Conservation (phyloP, 2,329 filamentous ascomycete species). For the Cercospora nicotianae region DNA sequence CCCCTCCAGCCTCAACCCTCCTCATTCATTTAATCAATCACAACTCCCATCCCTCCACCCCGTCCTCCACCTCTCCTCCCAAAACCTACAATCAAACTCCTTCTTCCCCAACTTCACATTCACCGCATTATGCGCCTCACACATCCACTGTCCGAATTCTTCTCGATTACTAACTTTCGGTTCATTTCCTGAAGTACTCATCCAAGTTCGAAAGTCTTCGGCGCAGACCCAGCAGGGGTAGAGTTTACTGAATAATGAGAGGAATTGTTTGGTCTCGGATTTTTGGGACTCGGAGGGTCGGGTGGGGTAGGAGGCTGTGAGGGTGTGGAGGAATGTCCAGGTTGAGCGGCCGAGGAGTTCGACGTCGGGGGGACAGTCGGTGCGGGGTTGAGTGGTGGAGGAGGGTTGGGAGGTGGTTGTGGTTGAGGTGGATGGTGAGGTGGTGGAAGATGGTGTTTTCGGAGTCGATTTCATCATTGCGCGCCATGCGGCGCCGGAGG, state of each 20-base stretch:
- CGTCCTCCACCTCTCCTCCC: conserved; percentile 93
- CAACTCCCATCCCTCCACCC: conserved; percentile 75
- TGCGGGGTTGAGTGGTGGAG: not conserved
- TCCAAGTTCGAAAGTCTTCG: conserved; percentile 83
- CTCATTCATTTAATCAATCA: no score
- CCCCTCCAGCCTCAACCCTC: not conserved
- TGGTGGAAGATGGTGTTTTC: conserved; percentile 21
- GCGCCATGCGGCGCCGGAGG: conserved; percentile 59
- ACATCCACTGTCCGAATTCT: conserved; percentile 80
- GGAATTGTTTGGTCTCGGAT: conserved; percentile 72
- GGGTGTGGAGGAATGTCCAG: conserved; percentile 91
- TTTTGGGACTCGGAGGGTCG: conserved; percentile 67
- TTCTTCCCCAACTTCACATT: conserved; percentile 88
- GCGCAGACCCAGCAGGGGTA: conserved; percentile 98
- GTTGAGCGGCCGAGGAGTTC: conserved; percentile 80
- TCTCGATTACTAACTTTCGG: conserved; percentile 60
- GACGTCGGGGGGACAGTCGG: conserved; percentile 87
- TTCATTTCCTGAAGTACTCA: conserved; percentile 63
- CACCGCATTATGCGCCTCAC: conserved; percentile 82
- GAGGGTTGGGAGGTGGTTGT: not conserved
- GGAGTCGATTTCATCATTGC: conserved; percentile 49
- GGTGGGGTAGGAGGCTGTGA: conserved; percentile 82
- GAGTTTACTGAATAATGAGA: conserved; percentile 76
- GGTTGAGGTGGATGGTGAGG: not conserved
- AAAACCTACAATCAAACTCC: conserved; percentile 82